Evolutionary conservation across 805 yeast genomes (phyloP), one percentile per base, ranked within the genome.

Genomic region (Metschnikowia baotianmanensis): DNA sequence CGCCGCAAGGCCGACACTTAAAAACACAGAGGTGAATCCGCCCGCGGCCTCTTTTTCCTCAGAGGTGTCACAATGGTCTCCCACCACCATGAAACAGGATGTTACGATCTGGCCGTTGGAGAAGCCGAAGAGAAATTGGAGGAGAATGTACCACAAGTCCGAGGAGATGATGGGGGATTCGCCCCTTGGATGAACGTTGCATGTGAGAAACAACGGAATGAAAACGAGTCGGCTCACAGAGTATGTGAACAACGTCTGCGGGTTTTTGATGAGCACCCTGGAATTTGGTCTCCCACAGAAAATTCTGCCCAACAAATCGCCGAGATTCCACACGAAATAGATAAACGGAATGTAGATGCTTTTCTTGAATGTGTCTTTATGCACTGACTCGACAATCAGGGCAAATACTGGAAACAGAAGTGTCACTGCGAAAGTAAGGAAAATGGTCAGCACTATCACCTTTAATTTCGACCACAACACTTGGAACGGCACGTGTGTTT

Each of bases 381-480:
- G 66, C 8, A 54, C 54, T 3, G 87, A 81, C 33, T 74, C 71
- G 8, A 82, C 79, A 12, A 70, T 71, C 7, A 90, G 77, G 7
- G 97, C 96, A 73, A 88, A 91, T 1, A 90, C 91, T 0, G 99
- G 96, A 68, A 89, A 91, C 13, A 79, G 65, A 43, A 91, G 69
- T 0, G 97, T 84, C 18, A 85, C 71, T 7, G 81, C 66, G 57
- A 91, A 89, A 0, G 88, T 80, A 33, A 81, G 56, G 53, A 88
- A 82, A 15, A 91, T 86, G 1, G 96, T 72, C 45, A 76, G 55
- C 1, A 80, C 89, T 25, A 89, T 77, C 42, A 63, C 71, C 46
- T 77, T 73, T 36, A 91, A 67, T 52, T 84, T 83, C 1, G 63
- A 43, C 76, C 86, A 83, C 15, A 88, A 62, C 2, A 71, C 64